Evolutionary conservation across 192 early-diverging fungal genomes (phyloP).

Genomic region (Lunasporangiospora selenospora): DNA sequence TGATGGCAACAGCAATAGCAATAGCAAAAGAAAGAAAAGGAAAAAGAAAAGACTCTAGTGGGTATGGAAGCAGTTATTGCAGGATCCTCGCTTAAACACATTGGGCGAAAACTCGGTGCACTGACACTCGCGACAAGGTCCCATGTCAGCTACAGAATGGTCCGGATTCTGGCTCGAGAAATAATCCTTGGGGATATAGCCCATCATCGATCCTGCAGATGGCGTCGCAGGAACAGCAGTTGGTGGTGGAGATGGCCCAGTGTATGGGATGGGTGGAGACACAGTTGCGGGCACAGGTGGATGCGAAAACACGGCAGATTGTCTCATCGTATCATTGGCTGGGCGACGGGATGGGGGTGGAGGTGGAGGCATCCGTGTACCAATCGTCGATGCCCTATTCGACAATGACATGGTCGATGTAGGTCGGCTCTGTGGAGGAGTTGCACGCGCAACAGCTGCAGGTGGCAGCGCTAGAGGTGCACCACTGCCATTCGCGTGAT

Average conservation of each 20-base stretch:
- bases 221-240: conserved; percentile 47
- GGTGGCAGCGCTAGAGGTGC: conserved; percentile 2
- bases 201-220: conserved; percentile 47
- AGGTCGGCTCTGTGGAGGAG: conserved; percentile 19
- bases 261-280: conserved; percentile 19
- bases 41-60: conserved; percentile 47
- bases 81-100: conserved; percentile 76
- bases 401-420: conserved; percentile 5
- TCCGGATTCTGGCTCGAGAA: conserved; percentile 21
- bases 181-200: conserved; percentile 52
- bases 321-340: conserved; percentile 23
- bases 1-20: not conserved
- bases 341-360: conserved; percentile 43
- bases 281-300: conserved; percentile 6
- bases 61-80: conserved; percentile 86
- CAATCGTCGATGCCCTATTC: conserved; percentile 30
- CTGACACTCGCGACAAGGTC: conserved; percentile 67
- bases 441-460: conserved; percentile 21
- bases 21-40: conserved; percentile 1
- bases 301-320: conserved; percentile 33
- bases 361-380: conserved; percentile 44
- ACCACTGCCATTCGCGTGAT: conserved; percentile 15
- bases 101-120: conserved; percentile 79
- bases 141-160: conserved; percentile 25
- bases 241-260: conserved; percentile 31